Conservation (phyloP, 805 yeast species). For the Candida ficus region DNA sequence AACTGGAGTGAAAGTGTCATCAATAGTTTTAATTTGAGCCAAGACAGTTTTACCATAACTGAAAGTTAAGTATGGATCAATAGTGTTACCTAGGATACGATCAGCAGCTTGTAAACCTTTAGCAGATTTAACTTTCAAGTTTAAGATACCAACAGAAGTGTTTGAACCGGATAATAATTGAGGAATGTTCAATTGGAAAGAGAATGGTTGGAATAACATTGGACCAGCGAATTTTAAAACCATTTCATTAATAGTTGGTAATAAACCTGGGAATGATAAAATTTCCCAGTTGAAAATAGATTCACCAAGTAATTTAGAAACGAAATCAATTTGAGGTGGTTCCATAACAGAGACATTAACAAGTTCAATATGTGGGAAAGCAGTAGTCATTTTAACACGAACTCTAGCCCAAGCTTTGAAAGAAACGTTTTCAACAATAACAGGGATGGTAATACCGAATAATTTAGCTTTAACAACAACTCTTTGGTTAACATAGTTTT, state of each 20-base stretch:
- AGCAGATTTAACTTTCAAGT: slow-evolving; percentile 63
- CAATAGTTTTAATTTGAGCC: slow-evolving; percentile 64
- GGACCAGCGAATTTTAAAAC: slow-evolving; percentile 85
- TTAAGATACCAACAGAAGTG: slow-evolving; percentile 83
- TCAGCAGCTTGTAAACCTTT: slow-evolving; percentile 64
- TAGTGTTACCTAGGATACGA: slow-evolving; percentile 61
- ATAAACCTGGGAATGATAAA: slow-evolving; percentile 81
- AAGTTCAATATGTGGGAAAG: slow-evolving; percentile 92
- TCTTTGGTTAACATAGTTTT: slow-evolving; percentile 78
- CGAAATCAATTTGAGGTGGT: slow-evolving; percentile 85
- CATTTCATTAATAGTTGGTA: slow-evolving; percentile 78
- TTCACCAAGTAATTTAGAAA: slow-evolving; percentile 68
- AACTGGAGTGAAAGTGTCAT: slow-evolving; percentile 64
- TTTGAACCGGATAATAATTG: slow-evolving; percentile 85
- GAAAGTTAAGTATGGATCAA: slow-evolving; percentile 85
- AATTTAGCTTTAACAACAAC: slow-evolving; percentile 69
- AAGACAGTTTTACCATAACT: slow-evolving; percentile 50
- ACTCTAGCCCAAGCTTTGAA: slow-evolving; percentile 72
- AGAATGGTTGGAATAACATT: slow-evolving; percentile 80
- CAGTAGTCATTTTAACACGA: slow-evolving; percentile 81
- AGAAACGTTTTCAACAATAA: slow-evolving; percentile 74
- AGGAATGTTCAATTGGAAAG: slow-evolving; percentile 89
- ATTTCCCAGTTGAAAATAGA: slow-evolving; percentile 83
- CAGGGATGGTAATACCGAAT: slow-evolving; percentile 81
- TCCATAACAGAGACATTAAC: slow-evolving; percentile 80